Evolutionary conservation across 2,329 filamentous ascomycete genomes (phyloP), one percentile per base, ranked within the genome.

Genomic region (Diaporthe longicolla): DNA sequence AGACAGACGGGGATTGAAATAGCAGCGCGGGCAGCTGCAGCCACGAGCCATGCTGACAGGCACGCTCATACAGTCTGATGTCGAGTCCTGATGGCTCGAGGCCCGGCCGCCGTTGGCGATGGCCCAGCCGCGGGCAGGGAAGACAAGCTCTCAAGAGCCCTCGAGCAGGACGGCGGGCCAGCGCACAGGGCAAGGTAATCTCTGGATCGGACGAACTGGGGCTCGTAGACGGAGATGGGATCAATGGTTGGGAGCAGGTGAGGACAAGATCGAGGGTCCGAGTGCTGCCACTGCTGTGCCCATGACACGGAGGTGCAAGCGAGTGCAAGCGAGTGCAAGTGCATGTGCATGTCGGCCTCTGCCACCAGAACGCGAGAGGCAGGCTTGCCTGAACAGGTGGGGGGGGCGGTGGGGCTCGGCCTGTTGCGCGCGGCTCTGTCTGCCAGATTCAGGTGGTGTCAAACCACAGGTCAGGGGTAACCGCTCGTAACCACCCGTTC

Each of bases 1-100:
- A 57, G 55, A 40, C 54, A 61, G 26, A 19, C 37, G 29, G 32
- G 37, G n/a, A 73, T 66, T 55, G 66, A 68, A 74, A 74, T 74
- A 74, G 73, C 55, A 74, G 70, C 73, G 55, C 45, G 63, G 63
- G 63, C 26, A 43, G 9, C 43, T 54, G 45, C 29, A 52, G 24
- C 59, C 45, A 29, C 59, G 71, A 68, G 61, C 43, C 61, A 63
- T 50, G 45, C 52, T 45, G 61, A 69, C 43, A n/a, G 37, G 15
- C 37, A 45, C 13, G 45, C 59, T 61, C 71, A 55, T 10, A 26
- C 48, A 26, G 68, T 58, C 52, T 70, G 52, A 59, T 58, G 43
- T 70, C 3, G 69, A 61, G 40, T 10, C 54, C 55, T n/a, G 26
- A 4, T 37, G 54, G 54, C 54, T 48, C 17, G 40, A 26, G 68